Evolutionary conservation across 2,329 filamentous ascomycete genomes (phyloP), one percentile per base, ranked within the genome.

Genomic region (Calonectria pteridis): DNA sequence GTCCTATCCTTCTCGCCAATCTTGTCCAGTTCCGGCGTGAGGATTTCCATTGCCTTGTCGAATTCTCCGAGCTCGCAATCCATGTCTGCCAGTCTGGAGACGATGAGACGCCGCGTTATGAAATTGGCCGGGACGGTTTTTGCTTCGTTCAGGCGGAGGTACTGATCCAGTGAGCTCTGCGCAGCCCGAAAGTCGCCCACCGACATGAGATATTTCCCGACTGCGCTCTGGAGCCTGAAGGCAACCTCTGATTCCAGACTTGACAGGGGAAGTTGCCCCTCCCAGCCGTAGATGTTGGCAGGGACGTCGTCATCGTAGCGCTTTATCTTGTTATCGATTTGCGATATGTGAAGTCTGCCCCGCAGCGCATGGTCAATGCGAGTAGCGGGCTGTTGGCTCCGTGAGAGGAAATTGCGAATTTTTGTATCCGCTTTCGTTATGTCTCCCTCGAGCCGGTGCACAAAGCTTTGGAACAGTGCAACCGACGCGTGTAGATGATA

Each of bases 271-370:
- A 79, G 77, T 0, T 78, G 71, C 0, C 80, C 82, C 1, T 80
- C 73, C 83, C 83, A 84, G 3, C 72, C 72, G 53, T 84, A 84
- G 14, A 84, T 84, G 20, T 72, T 76, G 0, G 77, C 73, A 0
- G 81, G 75, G 2, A 84, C 79, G 18, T 82, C 82, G 0, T 72
- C 73, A 6, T 84, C 82, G 58, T 83, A 83, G 1, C 78, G 76
- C 26, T 82, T 79, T 4, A 84, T 83, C 66, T 83, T 84, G 50
- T 82, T 84, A 33, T 84, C 83, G 2, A 84, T 77, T 26, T 80
- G 78, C 0, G 83, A 83, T 1, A 84, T 82, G 33, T 84, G 83
- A 9, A 84, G 73, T 3, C 83, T 76, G 18, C 83, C 83, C 5
- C 72, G 72, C 0, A 84, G 23, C 0, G 82, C 81, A 2, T 83